Evolutionary conservation across 2,329 filamentous ascomycete species (phyloP).

Genomic region (Helminthosporium solani): DNA sequence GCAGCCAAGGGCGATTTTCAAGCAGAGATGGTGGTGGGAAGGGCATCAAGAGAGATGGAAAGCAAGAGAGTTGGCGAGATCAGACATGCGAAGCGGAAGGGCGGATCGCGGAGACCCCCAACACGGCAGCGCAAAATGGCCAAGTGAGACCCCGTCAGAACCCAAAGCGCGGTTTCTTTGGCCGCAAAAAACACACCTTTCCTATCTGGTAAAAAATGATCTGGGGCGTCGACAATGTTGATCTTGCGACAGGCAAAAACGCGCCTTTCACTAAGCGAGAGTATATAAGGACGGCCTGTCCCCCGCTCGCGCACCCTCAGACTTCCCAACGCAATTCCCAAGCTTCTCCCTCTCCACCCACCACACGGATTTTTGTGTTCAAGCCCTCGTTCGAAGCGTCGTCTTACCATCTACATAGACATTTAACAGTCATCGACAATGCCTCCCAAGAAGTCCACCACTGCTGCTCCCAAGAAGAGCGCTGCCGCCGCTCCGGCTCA

Average conservation of each 20-base stretch:
- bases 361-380: slow-evolving; percentile 21
- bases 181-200: slow-evolving; percentile 30
- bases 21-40: background rate
- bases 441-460: slow-evolving; percentile 65
- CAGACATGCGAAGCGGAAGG: background rate
- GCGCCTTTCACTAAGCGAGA: slow-evolving; percentile 26
- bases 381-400: slow-evolving; percentile 39
- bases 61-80: background rate
- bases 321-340: slow-evolving; percentile 23
- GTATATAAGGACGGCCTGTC: slow-evolving; percentile 33
- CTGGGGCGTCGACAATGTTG: slow-evolving; percentile 28
- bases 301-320: slow-evolving; percentile 28
- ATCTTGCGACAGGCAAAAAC: slow-evolving; percentile 21
- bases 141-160: slow-evolving; percentile 3
- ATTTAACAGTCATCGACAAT: slow-evolving; percentile 49
- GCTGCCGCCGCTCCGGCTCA: slow-evolving; percentile 56
- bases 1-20: no score
- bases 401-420: slow-evolving; percentile 22
- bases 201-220: slow-evolving; percentile 25
- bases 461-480: slow-evolving; percentile 60
- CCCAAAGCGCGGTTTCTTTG: slow-evolving; percentile 1
- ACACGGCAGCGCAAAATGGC: slow-evolving; percentile 12
- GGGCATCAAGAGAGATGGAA: slow-evolving; percentile 3
- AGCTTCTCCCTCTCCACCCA: slow-evolving; percentile 24
- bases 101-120: slow-evolving; percentile 19